These are phyloP conservation scores for Tulasnella sp. DNA, from an alignment of 768 basidiomycete genomes.

Conservation along the genomic window DNA sequence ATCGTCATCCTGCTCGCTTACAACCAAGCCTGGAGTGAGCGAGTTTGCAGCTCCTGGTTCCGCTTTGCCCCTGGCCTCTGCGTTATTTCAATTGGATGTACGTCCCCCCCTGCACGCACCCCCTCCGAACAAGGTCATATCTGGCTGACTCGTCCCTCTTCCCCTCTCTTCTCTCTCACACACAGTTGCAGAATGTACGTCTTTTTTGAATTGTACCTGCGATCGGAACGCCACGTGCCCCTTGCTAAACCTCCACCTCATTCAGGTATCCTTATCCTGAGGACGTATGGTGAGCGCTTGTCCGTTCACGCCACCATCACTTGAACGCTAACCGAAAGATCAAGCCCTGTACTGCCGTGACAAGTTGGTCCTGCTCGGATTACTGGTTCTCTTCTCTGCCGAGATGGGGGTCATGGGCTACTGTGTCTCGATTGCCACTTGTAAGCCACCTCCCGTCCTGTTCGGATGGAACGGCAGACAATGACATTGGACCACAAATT, in stretches of 20 bases:
- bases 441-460: neutral
- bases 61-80: constrained; percentile 7
- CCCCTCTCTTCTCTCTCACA: neutral
- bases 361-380: constrained; percentile 1
- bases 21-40: constrained; percentile 1
- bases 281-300: neutral
- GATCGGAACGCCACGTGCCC: neutral
- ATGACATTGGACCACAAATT: neutral
- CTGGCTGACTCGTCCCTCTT: neutral
- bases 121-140: neutral
- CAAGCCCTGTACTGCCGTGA: neutral
- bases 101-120: neutral
- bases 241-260: neutral
- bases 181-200: constrained; percentile 18
- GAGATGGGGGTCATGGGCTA: constrained; percentile 8
- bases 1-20: neutral
- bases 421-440: neutral
- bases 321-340: neutral
- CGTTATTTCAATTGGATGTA: constrained; percentile 8
- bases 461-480: neutral
- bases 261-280: constrained; percentile 10
- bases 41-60: neutral
- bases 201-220: neutral
- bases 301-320: neutral
- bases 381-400: neutral